These are phyloP conservation scores for Pseudopediastrum boryanum DNA, from an alignment of 139 green algal genomes.

Conservation along the genomic window DNA sequence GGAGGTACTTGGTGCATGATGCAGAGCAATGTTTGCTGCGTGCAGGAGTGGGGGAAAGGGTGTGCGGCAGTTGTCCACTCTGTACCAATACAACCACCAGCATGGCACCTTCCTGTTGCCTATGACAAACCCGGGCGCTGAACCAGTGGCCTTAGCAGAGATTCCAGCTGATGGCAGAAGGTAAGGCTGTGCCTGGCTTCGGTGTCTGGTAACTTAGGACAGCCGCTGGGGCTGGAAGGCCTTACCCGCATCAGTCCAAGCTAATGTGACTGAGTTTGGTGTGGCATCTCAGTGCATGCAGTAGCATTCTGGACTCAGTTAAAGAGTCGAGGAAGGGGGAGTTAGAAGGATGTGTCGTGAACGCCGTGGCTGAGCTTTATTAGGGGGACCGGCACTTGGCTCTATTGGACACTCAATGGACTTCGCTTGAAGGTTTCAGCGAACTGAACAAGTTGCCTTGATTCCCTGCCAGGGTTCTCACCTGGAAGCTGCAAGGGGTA, in stretches of 20 bases:
- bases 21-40: too few species aligned
- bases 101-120: slow-evolving; percentile 53
- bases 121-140: slow-evolving; percentile 11
- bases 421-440: too few species aligned
- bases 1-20: too few species aligned
- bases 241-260: slow-evolving; percentile 1
- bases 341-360: background rate
- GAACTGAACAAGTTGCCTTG: too few species aligned
- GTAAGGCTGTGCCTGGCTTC: background rate
- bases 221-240: background rate
- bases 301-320: background rate
- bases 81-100: slow-evolving; percentile 68
- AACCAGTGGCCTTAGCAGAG: slow-evolving; percentile 42
- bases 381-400: too few species aligned
- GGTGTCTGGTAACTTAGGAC: background rate
- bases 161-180: slow-evolving; percentile 24
- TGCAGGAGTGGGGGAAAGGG: background rate
- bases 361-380: too few species aligned
- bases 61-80: background rate
- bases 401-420: too few species aligned
- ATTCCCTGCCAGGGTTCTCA: too few species aligned
- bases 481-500: too few species aligned
- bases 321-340: background rate
- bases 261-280: background rate
- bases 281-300: background rate